Evolutionary conservation across 805 yeast species (phyloP), one percentile per base, ranked within the genome.

Genomic region (Metschnikowia colocasiae): DNA sequence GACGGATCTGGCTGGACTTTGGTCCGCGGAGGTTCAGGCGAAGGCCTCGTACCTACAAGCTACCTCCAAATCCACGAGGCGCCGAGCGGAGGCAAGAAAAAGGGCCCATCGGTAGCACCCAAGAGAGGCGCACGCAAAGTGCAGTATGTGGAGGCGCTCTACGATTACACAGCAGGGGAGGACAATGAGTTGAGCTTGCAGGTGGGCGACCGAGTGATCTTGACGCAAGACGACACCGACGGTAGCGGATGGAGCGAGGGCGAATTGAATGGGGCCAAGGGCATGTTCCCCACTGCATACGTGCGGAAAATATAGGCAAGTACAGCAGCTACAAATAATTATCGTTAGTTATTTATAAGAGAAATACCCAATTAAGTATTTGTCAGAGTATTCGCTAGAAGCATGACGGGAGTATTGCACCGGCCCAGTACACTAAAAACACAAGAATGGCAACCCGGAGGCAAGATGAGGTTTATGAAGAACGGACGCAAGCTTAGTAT

Each of bases 201-300:
- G 6, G 83, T 78, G 0, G 97, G 96, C 2, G 97, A 92, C 52
- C 74, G 73, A 46, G 79, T 94, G 16, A 74, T 77, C 9, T 76
- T 94, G 10, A 59, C 86, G 1, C 73, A 70, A 35, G 82, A 77
- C 25, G 77, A 72, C 53, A 61, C 66, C 3, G 87, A 82, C 43
- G 86, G 84, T 44, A 87, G 85, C 54, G 99, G 99, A 0, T 94
- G 99, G 99, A 91, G 97, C 1, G 86, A 83, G 55, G 98, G 97
- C 10, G 92, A 87, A 60, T 49, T 85, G 6, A 71, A 80, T 52
- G 94, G 92, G 0, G 53, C 51, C 6, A 70, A 68, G 16, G 95
- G 95, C 1, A 61, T 85, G 46, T 83, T 87, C 64, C 98, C 98
- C 5, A 82, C 94, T 0, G 73, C 85, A 51, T 91, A 91, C 62